Percentiles rank a stretch among this genome's conserved stretches.
phyloP scores from a whole-genome alignment of 164 flowering plant species.

The Taxillus chinensis region DNA sequence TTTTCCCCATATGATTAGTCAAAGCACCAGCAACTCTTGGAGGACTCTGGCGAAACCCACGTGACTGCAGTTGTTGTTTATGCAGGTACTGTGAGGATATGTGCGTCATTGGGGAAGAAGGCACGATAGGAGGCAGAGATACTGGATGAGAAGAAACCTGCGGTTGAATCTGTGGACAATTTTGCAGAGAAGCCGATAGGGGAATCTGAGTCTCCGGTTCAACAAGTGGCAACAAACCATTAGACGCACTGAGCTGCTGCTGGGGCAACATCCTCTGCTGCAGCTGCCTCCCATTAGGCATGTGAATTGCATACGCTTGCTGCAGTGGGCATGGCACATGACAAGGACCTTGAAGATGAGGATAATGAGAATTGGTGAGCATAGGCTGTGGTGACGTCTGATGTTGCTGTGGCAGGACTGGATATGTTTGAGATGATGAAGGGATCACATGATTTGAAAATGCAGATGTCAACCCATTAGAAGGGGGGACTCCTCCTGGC shows the following conservation, averaged over 20 bases:
- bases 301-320: constrained; percentile 51
- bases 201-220: constrained; percentile 56
- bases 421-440: constrained; percentile 45
- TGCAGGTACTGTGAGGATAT: constrained; percentile 47
- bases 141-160: constrained; percentile 41
- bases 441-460: constrained; percentile 57
- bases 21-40: constrained; percentile 23
- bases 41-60: constrained; percentile 37
- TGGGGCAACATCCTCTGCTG: constrained; percentile 46
- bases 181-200: constrained; percentile 48
- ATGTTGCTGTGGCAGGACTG: constrained; percentile 61
- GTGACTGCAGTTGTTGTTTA: constrained; percentile 46
- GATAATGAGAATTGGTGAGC: constrained; percentile 41
- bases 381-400: constrained; percentile 52
- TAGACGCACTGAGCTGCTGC: constrained; percentile 31
- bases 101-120: constrained; percentile 56
- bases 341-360: constrained; percentile 57
- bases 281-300: constrained; percentile 65
- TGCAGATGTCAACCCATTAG: constrained; percentile 45
- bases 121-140: constrained; percentile 25
- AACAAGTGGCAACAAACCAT: constrained; percentile 39
- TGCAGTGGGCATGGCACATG: constrained; percentile 39
- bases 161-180: constrained; percentile 44
- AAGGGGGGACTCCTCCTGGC: constrained; percentile 41
- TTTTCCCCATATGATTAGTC: constrained; percentile 52